A percentile compares a stretch with the other conserved stretches of the same genome.
Evolutionary conservation across 73 alveolate genomes (phyloP).

Genomic region (Tetrahymena thermophila): DNA sequence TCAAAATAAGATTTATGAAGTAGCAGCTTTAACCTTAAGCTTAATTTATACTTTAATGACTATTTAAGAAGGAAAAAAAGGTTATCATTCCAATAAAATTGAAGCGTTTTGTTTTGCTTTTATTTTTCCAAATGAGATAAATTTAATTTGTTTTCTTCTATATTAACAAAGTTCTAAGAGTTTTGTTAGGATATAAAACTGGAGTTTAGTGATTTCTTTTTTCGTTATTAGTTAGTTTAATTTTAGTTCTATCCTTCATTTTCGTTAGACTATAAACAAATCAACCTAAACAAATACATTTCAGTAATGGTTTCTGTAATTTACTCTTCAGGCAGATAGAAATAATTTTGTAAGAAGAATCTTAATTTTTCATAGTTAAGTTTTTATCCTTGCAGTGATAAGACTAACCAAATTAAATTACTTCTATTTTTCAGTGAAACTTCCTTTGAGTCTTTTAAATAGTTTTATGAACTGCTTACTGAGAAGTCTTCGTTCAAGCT

Average conservation of each 20-base stretch:
- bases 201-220: neutral
- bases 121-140: neutral
- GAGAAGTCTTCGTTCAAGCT: neutral
- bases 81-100: neutral
- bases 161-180: neutral
- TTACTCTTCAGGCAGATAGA: neutral
- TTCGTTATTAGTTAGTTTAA: neutral
- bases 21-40: neutral
- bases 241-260: neutral
- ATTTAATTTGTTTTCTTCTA: neutral
- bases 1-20: neutral
- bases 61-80: neutral
- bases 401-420: neutral
- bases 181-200: neutral
- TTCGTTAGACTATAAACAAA: neutral
- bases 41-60: neutral
- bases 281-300: neutral
- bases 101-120: neutral
- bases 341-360: neutral
- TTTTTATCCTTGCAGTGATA: neutral
- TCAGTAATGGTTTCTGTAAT: neutral
- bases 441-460: neutral
- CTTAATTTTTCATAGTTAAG: neutral
- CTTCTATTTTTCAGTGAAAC: neutral
- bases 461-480: neutral